Base-by-base conservation (phyloP, 345 rosid genomes). In the Citropsis articulata region DNA sequence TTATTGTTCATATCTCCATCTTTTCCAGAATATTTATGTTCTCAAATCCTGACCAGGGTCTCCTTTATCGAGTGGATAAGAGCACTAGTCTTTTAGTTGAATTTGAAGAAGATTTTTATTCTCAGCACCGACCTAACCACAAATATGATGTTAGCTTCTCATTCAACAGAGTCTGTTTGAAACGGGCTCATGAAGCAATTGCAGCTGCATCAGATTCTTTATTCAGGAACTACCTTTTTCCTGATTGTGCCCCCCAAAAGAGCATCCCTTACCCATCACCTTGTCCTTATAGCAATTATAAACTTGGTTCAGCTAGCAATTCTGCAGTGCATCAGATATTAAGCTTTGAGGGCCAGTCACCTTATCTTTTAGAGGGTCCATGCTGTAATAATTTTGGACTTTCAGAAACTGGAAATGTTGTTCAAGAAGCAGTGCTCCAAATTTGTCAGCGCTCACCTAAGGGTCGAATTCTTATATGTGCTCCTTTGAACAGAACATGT, bases 81-180 rank as follows among this genome's bases (percentile, higher is more conserved):
- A 78, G 82, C 61, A 75, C 71, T 31, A 25, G 16, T 0, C 35
- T 87, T 2, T 45, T 83, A 28, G 88, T 79, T 8, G 88, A 87
- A 66, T 87, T 87, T 38, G 83, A 77, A 35, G 30, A 75, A 24
- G 82, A 81, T 30, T 85, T 87, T 79, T 62, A 71, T 62, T 59
- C 71, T 38, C 86, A 85, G 77, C 85, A 87, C 65, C 30, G 2
- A 36, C 16, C 86, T 19, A 72, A 71, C 42, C 16, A n/a, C 64
- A 81, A 56, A 74, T 85, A 87, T 60, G 81, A 86, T 57, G 75
- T 86, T 63, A 78, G 83, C 78, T 84, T 84, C 83, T 86, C 89
- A 48, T 84, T 82, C 78, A 86, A 84, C 75, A 78, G 89, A 82
- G 83, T 82, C 19, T 84, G 84, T 77, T 71, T 82, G 28, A 82